phyloP scores from a whole-genome alignment of 2,329 filamentous ascomycete genomes.

The Aspergillus sp. region DNA sequence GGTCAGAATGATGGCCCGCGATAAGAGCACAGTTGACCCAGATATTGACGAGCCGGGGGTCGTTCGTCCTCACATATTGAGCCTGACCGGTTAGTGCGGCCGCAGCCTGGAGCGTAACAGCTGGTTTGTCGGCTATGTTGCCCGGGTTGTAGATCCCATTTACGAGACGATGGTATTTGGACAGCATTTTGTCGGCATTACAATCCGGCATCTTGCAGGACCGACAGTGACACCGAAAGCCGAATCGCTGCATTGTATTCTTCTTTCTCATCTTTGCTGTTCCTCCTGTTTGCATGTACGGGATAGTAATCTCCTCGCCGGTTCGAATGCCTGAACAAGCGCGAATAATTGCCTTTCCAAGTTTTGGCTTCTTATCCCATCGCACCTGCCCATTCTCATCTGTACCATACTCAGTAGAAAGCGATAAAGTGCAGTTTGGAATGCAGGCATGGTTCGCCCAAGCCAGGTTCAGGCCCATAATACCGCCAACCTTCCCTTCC shows the following conservation, averaged over 20 bases:
- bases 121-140: constrained; percentile 15
- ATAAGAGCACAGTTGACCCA: constrained; percentile 24
- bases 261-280: constrained; percentile 10
- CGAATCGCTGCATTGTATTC: constrained; percentile 12
- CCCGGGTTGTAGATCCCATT: not conserved
- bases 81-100: constrained; percentile 10
- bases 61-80: constrained; percentile 3
- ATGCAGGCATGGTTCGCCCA: constrained; percentile 28
- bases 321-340: constrained; percentile 18
- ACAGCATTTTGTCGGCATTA: constrained; percentile 15
- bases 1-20: constrained; percentile 24
- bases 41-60: constrained; percentile 17
- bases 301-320: constrained; percentile 27
- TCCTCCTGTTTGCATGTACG: constrained; percentile 17
- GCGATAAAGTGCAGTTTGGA: constrained; percentile 20
- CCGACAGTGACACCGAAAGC: constrained; percentile 27
- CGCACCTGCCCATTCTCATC: not conserved
- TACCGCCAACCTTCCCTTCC: not conserved
- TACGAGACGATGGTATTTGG: constrained; percentile 8
- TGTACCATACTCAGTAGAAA: constrained; percentile 5
- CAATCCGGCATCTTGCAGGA: constrained; percentile 15
- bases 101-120: constrained; percentile 12
- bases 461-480: constrained; percentile 15
- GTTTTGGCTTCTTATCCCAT: not conserved
- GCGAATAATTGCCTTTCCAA: constrained; percentile 13